Evolutionary conservation across 225 moss, liverwort and hornwort species (phyloP).

Genomic region (Lunularia cruciata): DNA sequence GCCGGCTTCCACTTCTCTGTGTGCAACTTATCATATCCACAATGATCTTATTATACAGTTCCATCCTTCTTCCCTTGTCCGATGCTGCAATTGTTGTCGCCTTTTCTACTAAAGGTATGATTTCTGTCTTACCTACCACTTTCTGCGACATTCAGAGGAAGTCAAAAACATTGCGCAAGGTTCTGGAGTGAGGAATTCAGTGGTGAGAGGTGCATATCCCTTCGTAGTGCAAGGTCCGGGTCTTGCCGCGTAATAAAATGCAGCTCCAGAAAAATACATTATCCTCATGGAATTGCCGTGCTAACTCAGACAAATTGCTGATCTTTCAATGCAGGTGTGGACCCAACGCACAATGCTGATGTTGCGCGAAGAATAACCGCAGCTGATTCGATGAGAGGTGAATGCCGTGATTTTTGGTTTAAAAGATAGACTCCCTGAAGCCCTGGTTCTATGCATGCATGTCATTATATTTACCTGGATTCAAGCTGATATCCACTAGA

Average conservation of each 20-base stretch:
- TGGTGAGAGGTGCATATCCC: no score
- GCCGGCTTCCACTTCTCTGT: slow-evolving; percentile 1
- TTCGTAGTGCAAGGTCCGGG: neutral
- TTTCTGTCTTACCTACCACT: neutral
- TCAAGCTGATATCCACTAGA: no score
- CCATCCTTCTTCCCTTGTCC: neutral
- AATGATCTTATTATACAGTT: slow-evolving; percentile 7
- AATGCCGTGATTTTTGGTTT: no score
- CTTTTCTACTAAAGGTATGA: slow-evolving; percentile 13
- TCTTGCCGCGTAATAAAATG: neutral
- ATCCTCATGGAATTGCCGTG: neutral
- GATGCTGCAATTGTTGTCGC: slow-evolving; percentile 5
- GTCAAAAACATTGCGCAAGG: no score
- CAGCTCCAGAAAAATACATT: neutral
- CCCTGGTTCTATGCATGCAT: no score
- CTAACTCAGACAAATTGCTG: neutral
- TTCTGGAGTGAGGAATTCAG: no score
- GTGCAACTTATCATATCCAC: slow-evolving; percentile 6
- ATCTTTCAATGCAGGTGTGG: slow-evolving; percentile 8
- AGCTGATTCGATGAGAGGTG: no score
- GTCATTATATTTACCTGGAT: no score
- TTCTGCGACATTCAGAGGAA: no score
- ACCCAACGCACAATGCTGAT: neutral
- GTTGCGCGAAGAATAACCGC: no score
- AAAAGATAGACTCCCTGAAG: no score